These are phyloP conservation scores for Geotrichum macrosporum DNA, from an alignment of 1,139 yeast species.

Conservation along the genomic window DNA sequence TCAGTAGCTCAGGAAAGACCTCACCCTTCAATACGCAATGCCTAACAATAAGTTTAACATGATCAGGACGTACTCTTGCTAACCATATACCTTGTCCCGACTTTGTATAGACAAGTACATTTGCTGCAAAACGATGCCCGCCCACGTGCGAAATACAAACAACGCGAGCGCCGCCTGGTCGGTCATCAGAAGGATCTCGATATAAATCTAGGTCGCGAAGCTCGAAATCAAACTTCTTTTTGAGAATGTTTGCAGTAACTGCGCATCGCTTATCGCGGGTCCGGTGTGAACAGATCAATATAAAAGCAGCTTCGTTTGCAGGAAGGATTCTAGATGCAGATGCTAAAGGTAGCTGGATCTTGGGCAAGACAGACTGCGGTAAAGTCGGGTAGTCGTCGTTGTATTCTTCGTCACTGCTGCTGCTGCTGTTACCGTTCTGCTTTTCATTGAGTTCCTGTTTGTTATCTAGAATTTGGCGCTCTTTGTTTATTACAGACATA, in stretches of 20 bases:
- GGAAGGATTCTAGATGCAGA: slow-evolving; percentile 21
- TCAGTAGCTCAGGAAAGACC: slow-evolving; percentile 67
- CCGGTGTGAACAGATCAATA: slow-evolving; percentile 80
- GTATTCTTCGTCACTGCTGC: not conserved
- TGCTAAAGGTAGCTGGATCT: slow-evolving; percentile 3
- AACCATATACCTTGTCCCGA: slow-evolving; percentile 82
- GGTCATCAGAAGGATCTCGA: slow-evolving; percentile 68
- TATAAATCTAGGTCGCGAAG: slow-evolving; percentile 64
- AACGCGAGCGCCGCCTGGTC: slow-evolving; percentile 71
- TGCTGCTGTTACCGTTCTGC: no score
- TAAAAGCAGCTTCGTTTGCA: slow-evolving; percentile 50
- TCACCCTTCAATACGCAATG: slow-evolving; percentile 65
- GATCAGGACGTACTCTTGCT: slow-evolving; percentile 76
- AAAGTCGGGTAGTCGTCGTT: not conserved
- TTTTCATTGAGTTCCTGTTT: not conserved
- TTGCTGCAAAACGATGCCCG: slow-evolving; percentile 92
- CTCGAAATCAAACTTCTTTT: slow-evolving; percentile 68
- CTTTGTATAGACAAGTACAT: slow-evolving; percentile 68
- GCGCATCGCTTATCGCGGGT: slow-evolving; percentile 95
- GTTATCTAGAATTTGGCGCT: slow-evolving; percentile 9
- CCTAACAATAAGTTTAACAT: slow-evolving; percentile 68
- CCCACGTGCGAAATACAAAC: slow-evolving; percentile 81
- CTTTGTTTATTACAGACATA: slow-evolving; percentile 31
- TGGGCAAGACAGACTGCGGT: not conserved
- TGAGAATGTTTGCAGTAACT: slow-evolving; percentile 88